Evolutionary conservation across 1,284 basidiomycete genomes (phyloP), one percentile per base, ranked within the genome.

Genomic region (Trichosporon coremiiforme): DNA sequence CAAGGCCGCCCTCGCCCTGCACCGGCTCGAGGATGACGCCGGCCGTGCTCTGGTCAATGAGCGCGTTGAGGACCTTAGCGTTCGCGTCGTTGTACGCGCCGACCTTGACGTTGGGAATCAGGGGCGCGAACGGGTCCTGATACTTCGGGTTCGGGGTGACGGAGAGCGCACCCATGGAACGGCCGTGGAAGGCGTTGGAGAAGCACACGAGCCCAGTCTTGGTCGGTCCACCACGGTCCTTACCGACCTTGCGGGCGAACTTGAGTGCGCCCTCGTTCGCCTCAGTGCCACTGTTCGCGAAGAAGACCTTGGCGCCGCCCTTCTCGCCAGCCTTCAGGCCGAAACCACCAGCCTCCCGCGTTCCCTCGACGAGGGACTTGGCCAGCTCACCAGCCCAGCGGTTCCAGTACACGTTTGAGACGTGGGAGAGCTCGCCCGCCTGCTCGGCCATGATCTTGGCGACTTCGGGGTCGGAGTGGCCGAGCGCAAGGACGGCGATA

Each of bases 241-340:
- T 95, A 69, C 93, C 95, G 45, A 92, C 88, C 81, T 95, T 96
- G 66, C 97, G 89, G 20, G 92, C 95, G 78, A 98, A 91, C 84
- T 99, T 99, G 77, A 99, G 86, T 9, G 97, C 96, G 63, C 95
- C 96, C 83, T 98, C 95, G 81, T 96, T 97, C 63, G 95, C 93
- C 82, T 98, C 95, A 10, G 95, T 95, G 1, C 95, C 95, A 45
- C 93, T 91, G 85, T 95, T 98, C 62, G 91, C 83, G 80, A 97
- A 95, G 85, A 98, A 98, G 35, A 94, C 91, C 79, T 96, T 96
- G 15, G 91, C 90, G 8, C 83, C 83, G 69, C 53, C 86, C 73
- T 80, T 86, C 89, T 90, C 89, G 60, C 91, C 36, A 33, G 67
- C 9, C 82, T 70, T 66, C 15, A 62, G 57, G 29, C 57, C 57